These are phyloP conservation scores for Exophiala phaeomuriformis DNA, from an alignment of 2,329 filamentous ascomycete species.

Conservation along the genomic window DNA sequence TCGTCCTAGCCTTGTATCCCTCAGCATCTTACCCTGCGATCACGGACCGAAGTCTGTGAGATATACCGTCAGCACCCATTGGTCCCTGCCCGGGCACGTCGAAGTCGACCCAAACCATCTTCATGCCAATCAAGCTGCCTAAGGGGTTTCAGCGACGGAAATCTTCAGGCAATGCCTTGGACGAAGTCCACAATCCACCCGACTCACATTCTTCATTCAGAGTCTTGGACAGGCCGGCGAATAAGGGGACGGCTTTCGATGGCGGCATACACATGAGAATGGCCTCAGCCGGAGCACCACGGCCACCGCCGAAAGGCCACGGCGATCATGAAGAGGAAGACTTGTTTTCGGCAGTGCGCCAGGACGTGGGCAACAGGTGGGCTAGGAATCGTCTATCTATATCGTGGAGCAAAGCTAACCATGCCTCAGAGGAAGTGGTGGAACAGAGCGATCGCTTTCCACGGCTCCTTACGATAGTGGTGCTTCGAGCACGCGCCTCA, in stretches of 20 bases:
- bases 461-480: slow-evolving; percentile 42
- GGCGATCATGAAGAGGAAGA: slow-evolving; percentile 30
- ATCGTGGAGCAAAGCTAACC: slow-evolving; percentile 4
- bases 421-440: slow-evolving; percentile 40
- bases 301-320: slow-evolving; percentile 31
- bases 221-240: slow-evolving; percentile 46
- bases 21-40: slow-evolving; percentile 5
- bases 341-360: slow-evolving; percentile 35
- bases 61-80: slow-evolving; percentile 1
- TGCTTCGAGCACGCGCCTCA: slow-evolving; percentile 45
- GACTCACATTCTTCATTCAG: slow-evolving; percentile 46
- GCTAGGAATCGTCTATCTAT: slow-evolving; percentile 5
- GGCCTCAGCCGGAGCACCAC: slow-evolving; percentile 30
- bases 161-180: slow-evolving; percentile 49
- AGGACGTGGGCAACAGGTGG: slow-evolving; percentile 35
- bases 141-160: slow-evolving; percentile 49
- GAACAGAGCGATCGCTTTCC: slow-evolving; percentile 42
- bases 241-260: slow-evolving; percentile 39
- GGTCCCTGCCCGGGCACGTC: slow-evolving; percentile 9
- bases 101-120: slow-evolving; percentile 20
- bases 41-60: slow-evolving; percentile 3
- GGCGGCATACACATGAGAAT: slow-evolving; percentile 31
- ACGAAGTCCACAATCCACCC: slow-evolving; percentile 37
- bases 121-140: slow-evolving; percentile 51
- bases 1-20: slow-evolving; percentile 14